phyloP scores from a whole-genome alignment of 306 rosid genomes.

The Bauhinia variegata region DNA sequence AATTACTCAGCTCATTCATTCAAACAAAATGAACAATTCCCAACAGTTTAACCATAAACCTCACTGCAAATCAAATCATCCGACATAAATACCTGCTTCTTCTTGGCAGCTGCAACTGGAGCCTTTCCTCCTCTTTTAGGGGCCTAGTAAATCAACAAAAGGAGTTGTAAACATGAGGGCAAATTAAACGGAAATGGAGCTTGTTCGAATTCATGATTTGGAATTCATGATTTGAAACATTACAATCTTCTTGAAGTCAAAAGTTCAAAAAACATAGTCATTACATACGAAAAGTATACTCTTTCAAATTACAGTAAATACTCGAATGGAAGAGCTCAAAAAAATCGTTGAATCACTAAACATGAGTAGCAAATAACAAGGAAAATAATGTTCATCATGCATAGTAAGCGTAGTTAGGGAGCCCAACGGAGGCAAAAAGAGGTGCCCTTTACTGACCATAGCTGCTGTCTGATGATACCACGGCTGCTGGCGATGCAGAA shows the following conservation, averaged over 20 bases:
- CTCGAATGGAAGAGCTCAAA: too few relatives aligned
- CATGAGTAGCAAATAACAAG: neutral
- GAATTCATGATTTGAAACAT: neutral
- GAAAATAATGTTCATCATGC: neutral
- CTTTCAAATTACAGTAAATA: neutral
- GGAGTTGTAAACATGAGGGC: too few relatives aligned
- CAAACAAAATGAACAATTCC: neutral
- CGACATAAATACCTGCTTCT: slow-evolving; percentile 44
- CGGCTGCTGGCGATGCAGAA: neutral
- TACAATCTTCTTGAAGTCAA: neutral
- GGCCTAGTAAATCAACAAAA: slow-evolving; percentile 30
- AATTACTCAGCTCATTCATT: neutral
- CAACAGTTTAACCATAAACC: neutral
- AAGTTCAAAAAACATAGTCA: neutral
- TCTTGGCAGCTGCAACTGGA: slow-evolving; percentile 47
- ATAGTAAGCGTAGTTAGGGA: too few relatives aligned
- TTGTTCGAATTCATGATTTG: too few relatives aligned
- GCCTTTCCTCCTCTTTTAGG: slow-evolving; percentile 58
- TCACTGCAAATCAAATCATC: neutral
- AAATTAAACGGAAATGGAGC: neutral
- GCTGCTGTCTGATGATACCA: neutral
- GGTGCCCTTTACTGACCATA: neutral
- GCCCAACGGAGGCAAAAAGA: neutral
- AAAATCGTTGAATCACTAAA: neutral
- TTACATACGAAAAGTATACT: neutral